Conservation (phyloP, 2,329 filamentous ascomycete species). For the Trichophyton schoenleinii region DNA sequence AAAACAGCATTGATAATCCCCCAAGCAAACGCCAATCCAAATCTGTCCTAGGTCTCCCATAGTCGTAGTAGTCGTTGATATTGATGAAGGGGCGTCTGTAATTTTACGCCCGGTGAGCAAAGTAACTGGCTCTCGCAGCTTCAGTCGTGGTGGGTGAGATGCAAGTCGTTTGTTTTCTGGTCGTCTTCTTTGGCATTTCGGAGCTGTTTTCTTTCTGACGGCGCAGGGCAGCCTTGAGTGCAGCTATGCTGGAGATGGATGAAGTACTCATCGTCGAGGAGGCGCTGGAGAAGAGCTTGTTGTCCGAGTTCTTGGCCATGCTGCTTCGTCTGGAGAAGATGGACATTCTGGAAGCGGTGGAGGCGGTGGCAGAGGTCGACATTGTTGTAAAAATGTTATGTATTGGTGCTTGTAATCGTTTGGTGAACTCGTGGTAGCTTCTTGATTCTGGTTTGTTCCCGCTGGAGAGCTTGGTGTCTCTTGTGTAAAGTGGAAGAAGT, state of each 20-base stretch:
- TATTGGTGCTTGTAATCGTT: neutral
- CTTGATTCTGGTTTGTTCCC: neutral
- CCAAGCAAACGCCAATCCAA: neutral
- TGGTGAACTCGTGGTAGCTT: neutral
- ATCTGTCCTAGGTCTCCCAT: neutral
- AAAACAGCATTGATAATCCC: neutral
- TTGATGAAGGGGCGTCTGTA: neutral
- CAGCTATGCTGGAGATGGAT: conserved; percentile 5
- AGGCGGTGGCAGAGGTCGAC: neutral
- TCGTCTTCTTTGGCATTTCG: neutral
- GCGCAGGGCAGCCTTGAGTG: conserved; percentile 4
- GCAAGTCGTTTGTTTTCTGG: neutral
- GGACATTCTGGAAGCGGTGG: neutral
- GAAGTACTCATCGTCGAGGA: conserved; percentile 7
- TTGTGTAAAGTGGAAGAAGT: neutral
- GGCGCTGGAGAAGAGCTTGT: neutral
- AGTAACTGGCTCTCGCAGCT: conserved; percentile 9
- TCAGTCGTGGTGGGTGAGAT: conserved; percentile 1
- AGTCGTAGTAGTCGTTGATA: neutral
- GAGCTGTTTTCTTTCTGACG: neutral
- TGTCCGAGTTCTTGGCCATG: neutral
- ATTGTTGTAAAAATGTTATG: neutral
- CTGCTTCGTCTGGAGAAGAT: neutral
- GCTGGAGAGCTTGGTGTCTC: neutral
- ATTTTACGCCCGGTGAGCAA: neutral